Evolutionary conservation across 352 stramenopile species (phyloP), one percentile per base, ranked within the genome.

Genomic region (Blastocystis sp.): DNA sequence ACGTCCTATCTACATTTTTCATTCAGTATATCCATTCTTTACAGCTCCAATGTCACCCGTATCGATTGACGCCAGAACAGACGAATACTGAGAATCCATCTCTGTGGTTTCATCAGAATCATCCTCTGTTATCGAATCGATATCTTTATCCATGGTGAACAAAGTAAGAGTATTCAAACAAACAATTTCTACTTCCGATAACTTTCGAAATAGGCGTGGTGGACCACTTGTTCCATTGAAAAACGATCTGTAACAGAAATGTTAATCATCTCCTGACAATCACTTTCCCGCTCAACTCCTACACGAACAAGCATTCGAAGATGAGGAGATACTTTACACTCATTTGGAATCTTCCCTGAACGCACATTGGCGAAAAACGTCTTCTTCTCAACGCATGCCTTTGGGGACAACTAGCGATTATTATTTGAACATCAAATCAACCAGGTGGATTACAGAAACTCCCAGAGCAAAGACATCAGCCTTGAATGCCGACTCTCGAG

Each of bases 391-490:
- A 51, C 57, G 5, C 27, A 17, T n/a, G 37, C 27, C 30, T 37
- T 22, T 51, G 66, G 37, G 30, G 33, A 78, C 35, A 78, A 51
- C 66, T 78, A 78, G 37, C 5, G 7, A 19, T 35, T 0, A 53
- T 33, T 7, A n/a, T 15, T 15, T 58, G 4, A 13, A 24, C n/a
- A n/a, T 51, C 22, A 33, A 13, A 9, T 2, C 37, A 27, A 84
- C 73, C 48, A 84, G 51, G n/a, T 84, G 48, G 30, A 84, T 62
- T 17, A 42, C 73, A 4, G 19, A 68, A 19, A 64, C 73, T 19
- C 73, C 73, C 51, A 84, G 51, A 15, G 73, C 48, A 27, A 84
- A 84, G 15, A 84, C 73, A 37, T 84, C 73, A n/a, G 73, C 73
- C 30, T 84, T 84, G 15, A 44, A 40, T 35, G 73, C 73, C 27